These are phyloP conservation scores for Ophiostoma novo-ulmi DNA, from an alignment of 2,329 filamentous ascomycete species.

Conservation along the genomic window DNA sequence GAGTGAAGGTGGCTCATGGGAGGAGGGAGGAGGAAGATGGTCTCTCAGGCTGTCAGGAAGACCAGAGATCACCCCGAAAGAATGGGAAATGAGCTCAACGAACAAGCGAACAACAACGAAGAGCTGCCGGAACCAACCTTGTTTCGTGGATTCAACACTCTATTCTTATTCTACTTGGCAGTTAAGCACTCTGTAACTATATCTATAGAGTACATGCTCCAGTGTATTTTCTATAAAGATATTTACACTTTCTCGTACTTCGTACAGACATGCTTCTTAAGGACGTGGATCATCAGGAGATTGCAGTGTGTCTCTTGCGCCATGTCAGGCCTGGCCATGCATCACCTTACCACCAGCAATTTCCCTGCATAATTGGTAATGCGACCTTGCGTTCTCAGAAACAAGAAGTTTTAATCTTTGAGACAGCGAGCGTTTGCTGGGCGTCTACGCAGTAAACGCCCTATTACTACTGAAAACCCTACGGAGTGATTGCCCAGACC, in stretches of 20 bases:
- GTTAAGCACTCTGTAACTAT: not conserved
- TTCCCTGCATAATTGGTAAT: constrained; percentile 11
- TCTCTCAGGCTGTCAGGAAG: no score
- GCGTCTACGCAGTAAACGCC: no score
- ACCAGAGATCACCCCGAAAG: no score
- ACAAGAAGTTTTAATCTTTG: no score
- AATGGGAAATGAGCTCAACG: not conserved
- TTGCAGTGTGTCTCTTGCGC: not conserved
- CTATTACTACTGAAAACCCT: no score
- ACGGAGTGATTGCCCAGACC: not conserved
- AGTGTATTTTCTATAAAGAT: no score
- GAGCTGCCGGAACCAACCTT: constrained; percentile 6
- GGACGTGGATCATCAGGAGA: not conserved
- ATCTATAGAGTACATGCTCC: not conserved
- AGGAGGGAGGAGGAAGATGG: not conserved
- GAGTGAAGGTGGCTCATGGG: not conserved
- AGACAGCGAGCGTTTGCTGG: no score
- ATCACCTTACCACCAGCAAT: not conserved
- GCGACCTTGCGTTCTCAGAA: not conserved
- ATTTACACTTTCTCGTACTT: not conserved
- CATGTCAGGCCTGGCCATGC: not conserved
- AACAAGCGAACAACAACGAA: not conserved
- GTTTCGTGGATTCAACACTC: not conserved
- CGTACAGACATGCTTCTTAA: not conserved
- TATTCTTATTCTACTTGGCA: not conserved